Evolutionary conservation across 2,329 filamentous ascomycete species (phyloP).

Genomic region (Purpureocillium takamizusanense): DNA sequence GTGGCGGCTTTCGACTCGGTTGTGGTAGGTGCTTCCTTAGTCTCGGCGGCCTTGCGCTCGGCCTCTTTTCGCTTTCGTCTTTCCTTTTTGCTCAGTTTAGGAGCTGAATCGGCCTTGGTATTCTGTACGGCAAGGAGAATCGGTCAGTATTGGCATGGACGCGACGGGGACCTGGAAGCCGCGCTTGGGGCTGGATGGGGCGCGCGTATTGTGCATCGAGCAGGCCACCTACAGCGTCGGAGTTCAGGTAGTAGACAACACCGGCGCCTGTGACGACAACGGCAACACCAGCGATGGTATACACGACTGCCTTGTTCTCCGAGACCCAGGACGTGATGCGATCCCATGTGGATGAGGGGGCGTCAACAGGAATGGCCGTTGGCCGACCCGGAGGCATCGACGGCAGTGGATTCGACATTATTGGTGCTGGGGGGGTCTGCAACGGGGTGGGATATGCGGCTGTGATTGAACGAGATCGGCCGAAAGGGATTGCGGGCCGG

Average conservation of each 20-base stretch:
- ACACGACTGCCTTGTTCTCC: constrained; percentile 91
- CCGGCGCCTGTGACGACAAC: constrained; percentile 86
- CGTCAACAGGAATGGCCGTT: constrained; percentile 38
- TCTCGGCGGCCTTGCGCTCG: constrained; percentile 46
- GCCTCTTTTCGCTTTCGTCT: constrained; percentile 79
- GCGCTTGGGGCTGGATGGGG: background rate
- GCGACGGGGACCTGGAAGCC: no score
- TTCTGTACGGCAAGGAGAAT: constrained; percentile 24
- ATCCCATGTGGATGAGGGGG: constrained; percentile 73
- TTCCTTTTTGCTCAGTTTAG: constrained; percentile 84
- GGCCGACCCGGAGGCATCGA: constrained; percentile 37
- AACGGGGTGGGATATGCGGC: constrained; percentile 9
- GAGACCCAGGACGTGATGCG: constrained; percentile 85
- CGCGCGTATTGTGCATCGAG: background rate
- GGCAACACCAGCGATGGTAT: constrained; percentile 91
- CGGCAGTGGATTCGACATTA: constrained; percentile 37
- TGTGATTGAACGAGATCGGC: constrained; percentile 10
- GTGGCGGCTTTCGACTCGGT: constrained; percentile 40
- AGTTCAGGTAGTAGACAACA: constrained; percentile 81
- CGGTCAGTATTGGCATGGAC: constrained; percentile 3
- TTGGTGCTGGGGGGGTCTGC: constrained; percentile 13
- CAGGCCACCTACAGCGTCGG: constrained; percentile 38
- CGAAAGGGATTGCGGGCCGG: constrained; percentile 12
- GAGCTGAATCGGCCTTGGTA: constrained; percentile 36
- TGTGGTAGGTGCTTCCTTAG: constrained; percentile 25